Evolutionary conservation across 192 early-diverging fungal genomes (phyloP), one percentile per base, ranked within the genome.

Genomic region (Coemansia sp.): DNA sequence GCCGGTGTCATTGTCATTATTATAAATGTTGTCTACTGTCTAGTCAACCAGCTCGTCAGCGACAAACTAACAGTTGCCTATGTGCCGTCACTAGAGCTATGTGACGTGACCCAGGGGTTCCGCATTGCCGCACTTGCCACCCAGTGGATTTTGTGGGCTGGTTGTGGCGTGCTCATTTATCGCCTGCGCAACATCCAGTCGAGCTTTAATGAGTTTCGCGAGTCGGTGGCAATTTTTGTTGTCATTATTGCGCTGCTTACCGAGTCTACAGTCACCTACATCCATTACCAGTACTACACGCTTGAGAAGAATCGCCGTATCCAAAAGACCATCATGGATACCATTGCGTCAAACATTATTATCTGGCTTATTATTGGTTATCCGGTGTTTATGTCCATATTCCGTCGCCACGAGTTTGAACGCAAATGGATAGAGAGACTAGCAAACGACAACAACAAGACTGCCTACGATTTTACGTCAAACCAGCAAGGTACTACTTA

Each of bases 171-270:
- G 32, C 60, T 76, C 6, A 53, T 76, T 15, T 67, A 52, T 37
- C 68, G 75, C n/a, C 58, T 76, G 60, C 75, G 75, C 47, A 77
- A 77, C 37, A 77, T 77, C 11, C 75, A 77, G 54, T 70, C 71
- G 12, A 70, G 67, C 45, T 79, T 79, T 24, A 79, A 79, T 54
- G 76, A 79, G 58, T 70, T 69, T 27, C 53, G 43, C 57, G 76
- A 73, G 32, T 73, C 76, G 5, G 38, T 79, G 53, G 62, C 54
- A 0, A 62, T 77, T 22, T 71, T 77, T 61, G 65, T 52, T 9
- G 57, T 71, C 47, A 66, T 59, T 23, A 71, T 77, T 1, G 52
- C 45, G 15, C 53, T 62, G 5, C 57, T 77, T 5, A 64, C 60
- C 2, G 69, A 77, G 32, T 67, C 74, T 1, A 63, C 60, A 2